phyloP scores from a whole-genome alignment of 2,329 filamentous ascomycete species.

The Aspergillus sp. region DNA sequence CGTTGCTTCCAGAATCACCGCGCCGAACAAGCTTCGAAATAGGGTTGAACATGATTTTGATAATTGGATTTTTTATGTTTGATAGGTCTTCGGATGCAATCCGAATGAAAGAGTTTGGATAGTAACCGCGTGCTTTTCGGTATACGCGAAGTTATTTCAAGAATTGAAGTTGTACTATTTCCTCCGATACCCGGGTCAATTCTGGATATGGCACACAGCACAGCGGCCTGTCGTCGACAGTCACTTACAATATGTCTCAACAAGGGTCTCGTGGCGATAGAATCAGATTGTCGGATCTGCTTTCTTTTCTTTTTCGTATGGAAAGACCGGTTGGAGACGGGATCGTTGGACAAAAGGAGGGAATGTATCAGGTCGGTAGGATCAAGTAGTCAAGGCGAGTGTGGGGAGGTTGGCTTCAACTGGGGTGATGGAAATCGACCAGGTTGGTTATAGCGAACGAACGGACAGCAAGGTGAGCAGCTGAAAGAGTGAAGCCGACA shows the following conservation, averaged over 20 bases:
- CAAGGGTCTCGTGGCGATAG: slow-evolving; percentile 1
- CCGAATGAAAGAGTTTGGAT: slow-evolving; percentile 1
- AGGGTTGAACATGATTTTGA: slow-evolving; percentile 33
- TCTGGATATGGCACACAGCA: neutral
- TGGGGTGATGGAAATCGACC: slow-evolving; percentile 19
- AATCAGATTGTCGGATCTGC: slow-evolving; percentile 4
- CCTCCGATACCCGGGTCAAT: neutral
- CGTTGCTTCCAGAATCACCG: slow-evolving; percentile 41
- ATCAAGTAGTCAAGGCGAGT: slow-evolving; percentile 13
- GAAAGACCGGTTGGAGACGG: neutral
- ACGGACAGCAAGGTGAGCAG: slow-evolving; percentile 55
- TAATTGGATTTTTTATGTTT: slow-evolving; percentile 3
- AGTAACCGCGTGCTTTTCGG: slow-evolving; percentile 7
- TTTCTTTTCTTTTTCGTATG: slow-evolving; percentile 3
- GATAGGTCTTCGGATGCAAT: neutral
- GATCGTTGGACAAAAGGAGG: slow-evolving; percentile 17
- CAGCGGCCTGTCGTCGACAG: neutral
- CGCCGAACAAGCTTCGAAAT: slow-evolving; percentile 54
- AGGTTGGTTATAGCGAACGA: slow-evolving; percentile 39
- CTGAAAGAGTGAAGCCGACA: slow-evolving; percentile 67
- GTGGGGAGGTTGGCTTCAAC: slow-evolving; percentile 20
- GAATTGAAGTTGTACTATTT: slow-evolving; percentile 15
- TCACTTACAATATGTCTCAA: slow-evolving; percentile 17
- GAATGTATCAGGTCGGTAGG: slow-evolving; percentile 24
- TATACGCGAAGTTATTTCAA: slow-evolving; percentile 10